Evolutionary conservation across 345 rosid species (phyloP), one percentile per base, ranked within the genome.

Genomic region (Euclidium syriacum): DNA sequence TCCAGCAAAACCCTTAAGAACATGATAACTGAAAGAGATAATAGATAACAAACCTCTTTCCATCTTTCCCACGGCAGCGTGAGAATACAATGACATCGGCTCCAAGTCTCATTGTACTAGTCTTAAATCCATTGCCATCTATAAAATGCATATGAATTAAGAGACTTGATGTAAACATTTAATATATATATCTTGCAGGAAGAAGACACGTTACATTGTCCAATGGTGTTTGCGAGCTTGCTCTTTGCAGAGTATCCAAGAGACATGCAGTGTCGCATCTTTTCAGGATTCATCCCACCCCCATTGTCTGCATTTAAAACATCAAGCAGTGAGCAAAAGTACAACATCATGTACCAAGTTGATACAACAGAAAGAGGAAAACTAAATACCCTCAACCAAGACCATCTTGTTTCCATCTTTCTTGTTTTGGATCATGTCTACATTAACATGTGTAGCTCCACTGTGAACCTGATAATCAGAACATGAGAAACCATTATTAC

Each of bases 91-190:
- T 85, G 50, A 85, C 99, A 89, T 92, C 99, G 49, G 96, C 99
- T 24, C 99, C 99, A 9, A 92, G 91, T 71, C 99, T 84, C 99
- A 92, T 91, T 24, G 98, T 92, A 73, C 99, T 92, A 11, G 97
- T 89, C 83, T 91, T 91, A 71, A 91, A 91, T 52, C 98, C 98
- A 79, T 91, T 88, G 15, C 98, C 96, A 84, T 91, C 96, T 91
- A 75, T 12, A 52, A 19, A n/a, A 18, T 38, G 32, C 7, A 41
- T 7, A 56, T 8, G 14, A 48, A 63, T 17, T 16, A n/a, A 56
- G 46, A 17, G 3, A 16, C 18, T 12, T 20, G 24, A 17, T 39
- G 39, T 9, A 47, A 29, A n/a, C 12, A 38, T 30, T 39, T 62
- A 7, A 32, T 8, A 15, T 26, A 33, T 7, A 64, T 50, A 19